These are phyloP conservation scores for Aechmea fasciata DNA, from an alignment of 176 grass and related monocot genomes.

Conservation along the genomic window DNA sequence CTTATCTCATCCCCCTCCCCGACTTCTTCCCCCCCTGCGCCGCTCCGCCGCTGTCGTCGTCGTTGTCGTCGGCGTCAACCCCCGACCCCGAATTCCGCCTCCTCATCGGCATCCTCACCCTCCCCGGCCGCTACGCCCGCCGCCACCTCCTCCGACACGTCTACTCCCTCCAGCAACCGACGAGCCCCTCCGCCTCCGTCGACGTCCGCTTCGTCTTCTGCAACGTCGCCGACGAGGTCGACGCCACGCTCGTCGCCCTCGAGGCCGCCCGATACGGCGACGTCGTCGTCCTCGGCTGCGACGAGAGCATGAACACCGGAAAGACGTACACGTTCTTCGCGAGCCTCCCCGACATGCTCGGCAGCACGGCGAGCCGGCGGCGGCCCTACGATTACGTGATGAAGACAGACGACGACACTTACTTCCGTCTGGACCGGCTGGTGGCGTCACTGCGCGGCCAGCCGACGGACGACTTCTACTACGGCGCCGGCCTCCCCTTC, in stretches of 20 bases:
- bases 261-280: constrained; percentile 49
- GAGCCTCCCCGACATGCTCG: constrained; percentile 27
- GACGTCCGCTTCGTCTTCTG: constrained; percentile 57
- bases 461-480: constrained; percentile 59
- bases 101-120: constrained; percentile 34
- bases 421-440: constrained; percentile 50
- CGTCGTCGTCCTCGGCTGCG: constrained; percentile 47
- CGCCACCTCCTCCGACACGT: constrained; percentile 32
- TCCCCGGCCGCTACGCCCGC: constrained; percentile 17
- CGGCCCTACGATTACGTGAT: constrained; percentile 65
- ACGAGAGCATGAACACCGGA: constrained; percentile 30
- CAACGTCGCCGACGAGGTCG: constrained; percentile 22
- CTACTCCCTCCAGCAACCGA: constrained; percentile 16
- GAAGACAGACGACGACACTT: constrained; percentile 91
- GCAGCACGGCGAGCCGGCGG: not conserved
- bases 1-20: constrained; percentile 9
- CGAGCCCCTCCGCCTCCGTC: constrained; percentile 23
- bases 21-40: not conserved
- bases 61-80: not conserved
- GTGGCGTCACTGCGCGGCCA: constrained; percentile 27
- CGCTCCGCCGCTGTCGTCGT: not conserved
- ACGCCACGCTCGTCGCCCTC: constrained; percentile 33
- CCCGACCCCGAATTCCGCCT: constrained; percentile 18
- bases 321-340: constrained; percentile 65
- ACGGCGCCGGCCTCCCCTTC: constrained; percentile 46